Conservation (phyloP, 2,329 filamentous ascomycete species). For the Cordyceps javanica region DNA sequence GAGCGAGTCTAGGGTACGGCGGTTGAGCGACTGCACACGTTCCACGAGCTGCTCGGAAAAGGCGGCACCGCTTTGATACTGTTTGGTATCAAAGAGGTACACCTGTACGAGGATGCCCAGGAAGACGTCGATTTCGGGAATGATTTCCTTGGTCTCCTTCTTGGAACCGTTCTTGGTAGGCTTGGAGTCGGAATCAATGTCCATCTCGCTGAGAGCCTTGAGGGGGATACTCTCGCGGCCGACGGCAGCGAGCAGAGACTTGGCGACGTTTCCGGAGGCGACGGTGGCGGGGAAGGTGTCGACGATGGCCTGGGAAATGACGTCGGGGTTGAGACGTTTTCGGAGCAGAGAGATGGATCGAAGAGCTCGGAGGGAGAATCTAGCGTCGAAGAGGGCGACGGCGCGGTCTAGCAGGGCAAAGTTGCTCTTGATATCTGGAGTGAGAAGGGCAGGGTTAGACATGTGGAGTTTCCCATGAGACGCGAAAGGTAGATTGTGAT, state of each 20-base stretch:
- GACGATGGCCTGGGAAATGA: slow-evolving; percentile 73
- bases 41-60: slow-evolving; percentile 82
- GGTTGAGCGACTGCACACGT: slow-evolving; percentile 82
- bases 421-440: slow-evolving; percentile 85
- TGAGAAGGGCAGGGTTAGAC: neutral
- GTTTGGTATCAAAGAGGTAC: slow-evolving; percentile 78
- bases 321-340: slow-evolving; percentile 78
- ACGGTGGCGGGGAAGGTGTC: slow-evolving; percentile 65
- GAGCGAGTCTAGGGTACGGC: slow-evolving; percentile 87
- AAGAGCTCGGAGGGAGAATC: slow-evolving; percentile 89
- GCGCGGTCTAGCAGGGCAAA: slow-evolving; percentile 88
- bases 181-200: slow-evolving; percentile 60
- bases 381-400: slow-evolving; percentile 85
- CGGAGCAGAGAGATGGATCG: slow-evolving; percentile 93
- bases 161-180: slow-evolving; percentile 49
- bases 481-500: neutral
- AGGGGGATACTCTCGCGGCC: slow-evolving; percentile 61
- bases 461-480: slow-evolving; percentile 18
- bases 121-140: slow-evolving; percentile 86
- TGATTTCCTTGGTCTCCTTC: slow-evolving; percentile 66
- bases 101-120: slow-evolving; percentile 82
- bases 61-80: slow-evolving; percentile 70
- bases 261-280: slow-evolving; percentile 58
- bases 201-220: slow-evolving; percentile 60
- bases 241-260: slow-evolving; percentile 64